A percentile compares a stretch with the other conserved stretches of the same genome.
Evolutionary conservation across 2,329 filamentous ascomycete genomes (phyloP).

Genomic region (Tricladium varicosporioides): DNA sequence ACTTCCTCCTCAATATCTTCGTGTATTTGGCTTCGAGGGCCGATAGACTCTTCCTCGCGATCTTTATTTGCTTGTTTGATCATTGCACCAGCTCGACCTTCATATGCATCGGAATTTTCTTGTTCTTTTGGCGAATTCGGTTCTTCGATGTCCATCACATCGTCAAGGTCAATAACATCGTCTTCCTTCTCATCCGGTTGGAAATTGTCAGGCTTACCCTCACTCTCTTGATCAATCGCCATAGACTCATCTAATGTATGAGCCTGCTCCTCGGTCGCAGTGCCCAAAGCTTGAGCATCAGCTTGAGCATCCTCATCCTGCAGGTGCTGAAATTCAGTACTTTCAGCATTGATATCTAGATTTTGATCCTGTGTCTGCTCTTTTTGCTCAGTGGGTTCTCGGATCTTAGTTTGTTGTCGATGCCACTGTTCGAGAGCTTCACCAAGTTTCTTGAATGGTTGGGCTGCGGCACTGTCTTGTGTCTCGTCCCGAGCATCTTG

Average conservation of each 20-base stretch:
- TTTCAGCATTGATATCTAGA: constrained; percentile 59
- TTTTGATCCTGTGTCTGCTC: constrained; percentile 36
- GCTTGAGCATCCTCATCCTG: constrained; percentile 76
- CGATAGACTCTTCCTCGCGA: constrained; percentile 47
- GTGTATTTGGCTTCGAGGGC: constrained; percentile 43
- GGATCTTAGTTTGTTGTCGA: constrained; percentile 79
- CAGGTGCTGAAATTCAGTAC: constrained; percentile 90
- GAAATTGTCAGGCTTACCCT: constrained; percentile 55
- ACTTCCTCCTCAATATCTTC: constrained; percentile 37
- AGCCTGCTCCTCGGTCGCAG: constrained; percentile 82
- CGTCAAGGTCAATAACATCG: constrained; percentile 44
- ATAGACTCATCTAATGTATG: constrained; percentile 84
- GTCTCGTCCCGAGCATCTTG: constrained; percentile 35
- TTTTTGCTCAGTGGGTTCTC: constrained; percentile 50
- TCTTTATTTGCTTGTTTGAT: constrained; percentile 45
- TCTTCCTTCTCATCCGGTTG: constrained; percentile 41
- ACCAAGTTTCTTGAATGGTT: constrained; percentile 92
- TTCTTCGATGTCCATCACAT: constrained; percentile 42
- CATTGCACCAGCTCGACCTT: constrained; percentile 58
- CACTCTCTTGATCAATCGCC: constrained; percentile 71
- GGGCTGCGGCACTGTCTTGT: constrained; percentile 45
- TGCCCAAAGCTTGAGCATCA: constrained; percentile 90
- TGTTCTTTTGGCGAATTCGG: constrained; percentile 40
- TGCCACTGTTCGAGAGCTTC: constrained; percentile 94
- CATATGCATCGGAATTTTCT: constrained; percentile 48